Evolutionary conservation across 2,329 filamentous ascomycete species (phyloP).

Genomic region (Fusarium illudens): DNA sequence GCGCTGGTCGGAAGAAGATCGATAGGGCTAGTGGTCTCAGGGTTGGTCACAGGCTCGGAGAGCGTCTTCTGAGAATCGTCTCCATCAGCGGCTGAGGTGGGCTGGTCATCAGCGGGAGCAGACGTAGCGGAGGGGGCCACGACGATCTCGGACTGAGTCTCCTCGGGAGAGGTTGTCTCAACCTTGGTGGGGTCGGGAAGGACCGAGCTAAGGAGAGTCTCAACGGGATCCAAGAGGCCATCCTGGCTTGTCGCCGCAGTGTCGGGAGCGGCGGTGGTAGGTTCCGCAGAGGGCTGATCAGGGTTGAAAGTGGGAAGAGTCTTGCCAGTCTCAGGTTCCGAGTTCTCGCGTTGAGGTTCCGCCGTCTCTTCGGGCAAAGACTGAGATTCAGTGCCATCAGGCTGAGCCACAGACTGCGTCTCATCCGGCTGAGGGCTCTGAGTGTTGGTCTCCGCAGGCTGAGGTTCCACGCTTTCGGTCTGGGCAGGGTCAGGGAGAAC

Average conservation of each 20-base stretch:
- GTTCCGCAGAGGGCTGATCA: slow-evolving; percentile 1
- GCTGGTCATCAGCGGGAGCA: slow-evolving; percentile 2
- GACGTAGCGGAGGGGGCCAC: slow-evolving; percentile 16
- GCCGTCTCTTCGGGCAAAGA: slow-evolving; percentile 20
- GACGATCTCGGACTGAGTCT: slow-evolving; percentile 3
- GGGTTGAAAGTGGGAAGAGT: slow-evolving; percentile 19
- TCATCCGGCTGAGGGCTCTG: slow-evolving; percentile 1
- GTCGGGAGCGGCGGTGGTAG: slow-evolving; percentile 18
- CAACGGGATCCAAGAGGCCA: slow-evolving; percentile 38
- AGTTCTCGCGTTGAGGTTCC: slow-evolving; percentile 26
- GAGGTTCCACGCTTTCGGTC: slow-evolving; percentile 13
- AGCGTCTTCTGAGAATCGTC: slow-evolving; percentile 15
- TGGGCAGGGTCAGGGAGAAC: slow-evolving; percentile 20
- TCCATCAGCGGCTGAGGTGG: slow-evolving; percentile 15
- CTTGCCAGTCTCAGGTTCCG: slow-evolving; percentile 10
- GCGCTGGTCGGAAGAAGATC: slow-evolving; percentile 20
- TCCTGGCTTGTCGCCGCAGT: slow-evolving; percentile 18
- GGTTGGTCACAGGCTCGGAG: slow-evolving; percentile 19
- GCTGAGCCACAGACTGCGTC: slow-evolving; percentile 13
- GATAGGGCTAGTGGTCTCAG: slow-evolving; percentile 18
- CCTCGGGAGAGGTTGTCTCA: slow-evolving; percentile 4
- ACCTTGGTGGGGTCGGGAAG: slow-evolving; percentile 18
- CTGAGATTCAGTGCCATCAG: slow-evolving; percentile 17
- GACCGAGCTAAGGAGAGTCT: slow-evolving; percentile 30
- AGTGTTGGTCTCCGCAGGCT: slow-evolving; percentile 2